Evolutionary conservation across 2,329 filamentous ascomycete genomes (phyloP), one percentile per base, ranked within the genome.

Genomic region (Phaeosphaeriaceae sp.): DNA sequence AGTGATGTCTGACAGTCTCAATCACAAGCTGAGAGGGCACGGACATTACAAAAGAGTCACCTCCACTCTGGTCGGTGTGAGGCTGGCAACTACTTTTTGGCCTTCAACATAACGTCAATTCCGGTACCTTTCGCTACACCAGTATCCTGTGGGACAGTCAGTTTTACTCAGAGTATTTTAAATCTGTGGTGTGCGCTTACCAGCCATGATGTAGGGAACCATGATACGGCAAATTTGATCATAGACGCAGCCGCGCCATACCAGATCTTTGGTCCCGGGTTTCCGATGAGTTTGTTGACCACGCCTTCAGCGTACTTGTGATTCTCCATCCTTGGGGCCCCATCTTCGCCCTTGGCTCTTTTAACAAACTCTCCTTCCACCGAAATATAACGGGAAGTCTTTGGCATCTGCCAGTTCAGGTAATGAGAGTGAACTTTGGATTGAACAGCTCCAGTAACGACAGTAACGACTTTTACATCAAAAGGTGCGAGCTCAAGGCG

Each of bases 401-500:
- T 35, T 32, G 48, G 48, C 35, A 50, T 17, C 34, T 46, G 42
- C 48, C 34, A 42, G 9, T 41, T 21, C 12, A 40, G 30, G 9
- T 16, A 28, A 13, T 48, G 39, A 11, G 46, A 23, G 18, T 41
- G 29, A 17, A 34, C 30, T 13, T 35, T 18, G 13, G 44, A 47
- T 18, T 23, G 28, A 8, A 64, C 56, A 6, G 33, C 39, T 4
- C 56, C 56, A 2, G 56, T 43, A 6, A 60, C 42, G 28, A 62
- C 35, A 2, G 50, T 53, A 13, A 56, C 17, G 9, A 62, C 58
- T 8, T 42, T 48, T 20, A 64, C 50, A 4, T 49, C 60, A 13
- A 64, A 50, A 0, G 60, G 56, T 18, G 28, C 44, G 5, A 64
- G 17, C 39, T 63, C 60, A 9, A 61, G 34, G 13, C 61, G 54